Conservation (phyloP, 345 rosid genomes). For the Salix brachista region DNA sequence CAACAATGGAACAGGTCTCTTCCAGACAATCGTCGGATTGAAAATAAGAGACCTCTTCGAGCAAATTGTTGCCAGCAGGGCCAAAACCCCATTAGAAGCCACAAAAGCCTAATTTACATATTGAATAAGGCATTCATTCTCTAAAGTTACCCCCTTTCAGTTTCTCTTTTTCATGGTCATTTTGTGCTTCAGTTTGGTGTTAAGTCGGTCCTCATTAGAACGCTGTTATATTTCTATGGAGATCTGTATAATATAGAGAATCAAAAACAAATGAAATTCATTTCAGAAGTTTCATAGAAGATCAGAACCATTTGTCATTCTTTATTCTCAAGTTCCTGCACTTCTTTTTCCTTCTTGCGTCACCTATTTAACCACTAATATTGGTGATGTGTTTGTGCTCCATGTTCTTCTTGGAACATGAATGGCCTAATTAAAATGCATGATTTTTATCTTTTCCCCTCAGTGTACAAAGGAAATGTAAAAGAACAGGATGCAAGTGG, state of each 20-base stretch:
- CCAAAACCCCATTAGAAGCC: slow-evolving; percentile 49
- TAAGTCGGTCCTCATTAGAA: slow-evolving; percentile 20
- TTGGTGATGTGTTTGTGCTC: too few species aligned
- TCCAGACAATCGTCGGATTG: slow-evolving; percentile 85
- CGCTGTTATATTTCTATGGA: slow-evolving; percentile 26
- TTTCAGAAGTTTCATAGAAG: slow-evolving; percentile 19
- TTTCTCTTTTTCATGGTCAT: slow-evolving; percentile 1
- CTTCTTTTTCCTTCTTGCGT: neutral
- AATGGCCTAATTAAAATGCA: neutral
- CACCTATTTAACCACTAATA: neutral
- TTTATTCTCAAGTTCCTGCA: neutral
- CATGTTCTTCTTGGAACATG: neutral
- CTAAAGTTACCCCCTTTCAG: neutral
- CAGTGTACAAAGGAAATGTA: neutral
- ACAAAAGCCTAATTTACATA: slow-evolving; percentile 47
- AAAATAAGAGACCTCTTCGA: slow-evolving; percentile 89
- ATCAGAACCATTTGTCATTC: neutral
- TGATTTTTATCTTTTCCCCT: neutral
- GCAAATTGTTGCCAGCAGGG: slow-evolving; percentile 59
- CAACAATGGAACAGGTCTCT: slow-evolving; percentile 92
- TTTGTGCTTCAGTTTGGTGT: slow-evolving; percentile 10
- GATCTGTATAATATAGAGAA: slow-evolving; percentile 34
- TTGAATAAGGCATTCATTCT: neutral
- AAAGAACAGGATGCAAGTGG: neutral
- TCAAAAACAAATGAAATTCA: slow-evolving; percentile 30